phyloP scores from a whole-genome alignment of 768 basidiomycete genomes.

The Auriscalpium orientale region DNA sequence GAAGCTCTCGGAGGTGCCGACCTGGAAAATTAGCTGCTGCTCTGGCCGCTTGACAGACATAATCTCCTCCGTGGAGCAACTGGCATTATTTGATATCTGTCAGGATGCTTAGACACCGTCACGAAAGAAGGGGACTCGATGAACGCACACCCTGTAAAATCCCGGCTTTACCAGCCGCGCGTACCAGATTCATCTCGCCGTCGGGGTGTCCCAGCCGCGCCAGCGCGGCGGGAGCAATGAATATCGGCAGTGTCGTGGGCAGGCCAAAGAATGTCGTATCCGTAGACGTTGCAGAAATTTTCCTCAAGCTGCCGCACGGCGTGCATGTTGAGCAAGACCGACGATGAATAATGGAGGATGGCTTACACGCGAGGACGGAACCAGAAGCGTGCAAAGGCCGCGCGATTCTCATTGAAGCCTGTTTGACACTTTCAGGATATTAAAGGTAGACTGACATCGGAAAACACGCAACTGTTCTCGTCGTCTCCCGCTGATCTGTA shows the following conservation, averaged over 20 bases:
- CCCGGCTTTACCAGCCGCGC: conserved; percentile 34
- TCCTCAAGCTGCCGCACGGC: conserved; percentile 23
- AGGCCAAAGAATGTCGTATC: conserved; percentile 18
- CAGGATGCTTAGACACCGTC: neutral
- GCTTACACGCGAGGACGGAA: conserved; percentile 70
- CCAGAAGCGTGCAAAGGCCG: conserved; percentile 47
- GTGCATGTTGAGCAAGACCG: neutral
- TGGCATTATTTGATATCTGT: conserved; percentile 27
- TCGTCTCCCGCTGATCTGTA: conserved; percentile 23
- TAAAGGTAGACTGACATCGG: neutral
- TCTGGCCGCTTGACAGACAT: conserved; percentile 20
- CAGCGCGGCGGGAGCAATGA: conserved; percentile 34
- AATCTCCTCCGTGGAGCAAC: conserved; percentile 26
- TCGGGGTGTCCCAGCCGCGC: conserved; percentile 39
- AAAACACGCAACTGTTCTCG: conserved; percentile 14
- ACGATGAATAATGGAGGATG: neutral
- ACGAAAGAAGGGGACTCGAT: neutral
- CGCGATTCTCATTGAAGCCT: conserved; percentile 19
- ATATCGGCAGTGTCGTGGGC: conserved; percentile 28
- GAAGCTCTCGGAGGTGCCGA: neutral
- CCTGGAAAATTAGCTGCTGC: conserved; percentile 26
- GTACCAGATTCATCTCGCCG: conserved; percentile 40
- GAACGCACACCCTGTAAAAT: conserved; percentile 39
- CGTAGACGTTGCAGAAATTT: conserved; percentile 19
- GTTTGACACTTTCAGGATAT: neutral